phyloP scores from a whole-genome alignment of 1,284 basidiomycete species.

The Uromyces viciae-fabae region DNA sequence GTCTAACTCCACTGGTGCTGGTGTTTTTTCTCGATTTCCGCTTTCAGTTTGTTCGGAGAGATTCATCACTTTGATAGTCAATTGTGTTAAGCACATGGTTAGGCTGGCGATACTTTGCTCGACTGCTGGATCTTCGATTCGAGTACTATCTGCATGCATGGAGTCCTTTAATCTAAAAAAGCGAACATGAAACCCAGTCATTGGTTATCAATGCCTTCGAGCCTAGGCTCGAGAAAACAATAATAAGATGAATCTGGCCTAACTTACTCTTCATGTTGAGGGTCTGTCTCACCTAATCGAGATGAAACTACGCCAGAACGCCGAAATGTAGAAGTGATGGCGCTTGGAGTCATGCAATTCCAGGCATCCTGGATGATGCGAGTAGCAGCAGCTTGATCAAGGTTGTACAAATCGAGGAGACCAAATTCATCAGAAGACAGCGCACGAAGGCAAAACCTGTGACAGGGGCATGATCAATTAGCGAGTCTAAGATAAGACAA shows the following conservation, averaged over 20 bases:
- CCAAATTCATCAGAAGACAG: conserved; percentile 38
- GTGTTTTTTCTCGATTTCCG: neutral
- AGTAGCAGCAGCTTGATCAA: conserved; percentile 37
- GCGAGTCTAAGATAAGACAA: neutral
- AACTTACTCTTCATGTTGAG: conserved; percentile 17
- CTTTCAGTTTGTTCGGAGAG: conserved; percentile 13
- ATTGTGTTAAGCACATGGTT: conserved; percentile 34
- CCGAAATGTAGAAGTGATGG: conserved; percentile 14
- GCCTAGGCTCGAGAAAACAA: neutral
- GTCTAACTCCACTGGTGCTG: neutral
- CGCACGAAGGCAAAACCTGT: conserved; percentile 33
- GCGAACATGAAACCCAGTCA: neutral
- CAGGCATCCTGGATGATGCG: conserved; percentile 38
- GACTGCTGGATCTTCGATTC: conserved; percentile 1
- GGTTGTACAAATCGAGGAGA: conserved; percentile 31
- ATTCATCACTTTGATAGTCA: conserved; percentile 41
- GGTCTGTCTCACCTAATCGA: conserved; percentile 14
- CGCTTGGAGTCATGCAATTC: conserved; percentile 14
- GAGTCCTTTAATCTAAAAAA: neutral
- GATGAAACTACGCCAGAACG: conserved; percentile 24
- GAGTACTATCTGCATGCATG: neutral
- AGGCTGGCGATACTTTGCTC: conserved; percentile 27
- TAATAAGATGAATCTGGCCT: neutral
- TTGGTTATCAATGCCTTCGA: neutral
- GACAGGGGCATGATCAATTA: neutral